Evolutionary conservation across 2,329 filamentous ascomycete genomes (phyloP), one percentile per base, ranked within the genome.

Genomic region (Phoma sp.): DNA sequence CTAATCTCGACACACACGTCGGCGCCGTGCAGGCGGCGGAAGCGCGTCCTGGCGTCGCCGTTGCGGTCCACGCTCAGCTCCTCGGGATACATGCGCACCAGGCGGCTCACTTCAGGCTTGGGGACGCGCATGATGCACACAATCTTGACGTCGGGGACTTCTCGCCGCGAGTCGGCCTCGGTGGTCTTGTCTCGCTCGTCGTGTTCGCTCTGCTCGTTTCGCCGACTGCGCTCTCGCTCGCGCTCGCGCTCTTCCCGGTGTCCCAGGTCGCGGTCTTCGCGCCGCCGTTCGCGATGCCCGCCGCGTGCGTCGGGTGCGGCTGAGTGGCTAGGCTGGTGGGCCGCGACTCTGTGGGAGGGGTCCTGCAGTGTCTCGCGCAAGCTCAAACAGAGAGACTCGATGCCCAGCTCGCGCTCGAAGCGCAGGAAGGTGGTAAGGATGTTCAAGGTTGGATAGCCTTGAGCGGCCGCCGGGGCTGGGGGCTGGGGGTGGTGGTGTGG

Each of bases 61-160:
- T 63, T 63, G 33, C 62, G 58, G 51, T 74, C 71, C 22, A 71
- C 58, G 8, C 39, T 61, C 41, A 80, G 76, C 60, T 85, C 83
- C 49, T 85, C 84, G 15, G 86, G 76, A 60, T 84, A 84, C 69
- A 81, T 77, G 27, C 82, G 76, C n/a, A 72, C 70, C 32, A 80
- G 77, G 53, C 76, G 74, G 47, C 75, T 74, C 31, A 83, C 80
- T 46, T 82, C 83, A 78, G 60, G 57, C 35, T 61, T 62, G 10
- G 67, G 71, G 12, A 72, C 58, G 33, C 70, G 65, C 62, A 74
- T 62, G n/a, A 74, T 74, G 33, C 71, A 74, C 22, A 76, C 69
- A 12, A 76, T 70, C 55, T 72, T 74, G 32, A 74, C 62, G 29
- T 74, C 67, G 0, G 67, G 55, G 3, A 24, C 21, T 1, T 35